Base-by-base conservation (phyloP, 2,329 filamentous ascomycete genomes). In the Grosmannia penicillata region DNA sequence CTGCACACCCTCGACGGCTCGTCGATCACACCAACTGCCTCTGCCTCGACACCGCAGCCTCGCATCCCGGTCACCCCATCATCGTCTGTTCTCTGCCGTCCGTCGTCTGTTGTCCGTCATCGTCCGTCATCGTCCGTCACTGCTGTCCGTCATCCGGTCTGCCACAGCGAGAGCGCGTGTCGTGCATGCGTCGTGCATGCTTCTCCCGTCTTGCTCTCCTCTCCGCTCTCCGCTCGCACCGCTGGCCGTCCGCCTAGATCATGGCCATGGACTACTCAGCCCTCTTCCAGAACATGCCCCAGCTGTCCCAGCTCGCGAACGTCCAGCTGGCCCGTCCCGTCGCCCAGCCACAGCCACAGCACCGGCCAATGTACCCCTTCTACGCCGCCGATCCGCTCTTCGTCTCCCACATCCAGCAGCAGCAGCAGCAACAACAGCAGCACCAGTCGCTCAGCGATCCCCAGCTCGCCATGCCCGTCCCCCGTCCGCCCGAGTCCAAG, bases 401-500 rank as follows among this genome's bases (percentile, higher is more conserved):
- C 18, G 33, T 46, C 3, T 38, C 44, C 11, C 44, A 44, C 28
- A 33, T 41, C n/a, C 37, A 42, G 8, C 44, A 47, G 22, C 46
- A 45, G 42, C 49, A 41, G 28, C 42, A 44, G 32, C n/a, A n/a
- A n/a, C n/a, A n/a, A n/a, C 37, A 42, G 8, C 44, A 47, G 22
- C 46, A 45, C 43, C 49, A 41, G 28, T 42, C 43, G 32, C 45
- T 49, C 47, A 47, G 46, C 47, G 41, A 46, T 15, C 34, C 39
- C 14, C 38, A 43, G 26, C 3, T 15, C 19, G 29, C 33, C 24
- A 33, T 36, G 32, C 14, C 35, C 6, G 40, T 23, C 14, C 25
- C 43, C 6, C 55, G 60, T 47, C 56, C 57, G 18, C 37, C 43
- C 10, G 61, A 69, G 45, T 62, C 67, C 11, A 71, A 70, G 49